phyloP scores from a whole-genome alignment of 2,329 filamentous ascomycete genomes.

The Penicillium sp. region DNA sequence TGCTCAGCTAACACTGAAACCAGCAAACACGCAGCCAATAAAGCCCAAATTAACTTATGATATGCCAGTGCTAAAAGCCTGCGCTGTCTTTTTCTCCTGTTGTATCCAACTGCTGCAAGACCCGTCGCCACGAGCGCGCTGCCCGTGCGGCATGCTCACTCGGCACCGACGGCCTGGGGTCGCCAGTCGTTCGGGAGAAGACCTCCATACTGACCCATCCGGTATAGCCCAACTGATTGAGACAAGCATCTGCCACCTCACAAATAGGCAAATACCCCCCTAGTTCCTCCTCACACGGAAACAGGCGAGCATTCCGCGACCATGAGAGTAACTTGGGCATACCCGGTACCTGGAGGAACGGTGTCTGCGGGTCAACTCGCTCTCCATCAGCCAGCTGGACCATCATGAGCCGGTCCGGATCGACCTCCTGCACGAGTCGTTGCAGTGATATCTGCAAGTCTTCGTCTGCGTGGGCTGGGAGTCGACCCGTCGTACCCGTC shows the following conservation, averaged over 20 bases:
- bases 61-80: too few species aligned
- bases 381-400: slow-evolving; percentile 76
- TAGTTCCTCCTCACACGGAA: slow-evolving; percentile 61
- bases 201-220: slow-evolving; percentile 73
- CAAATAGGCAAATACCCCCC: slow-evolving; percentile 69
- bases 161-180: slow-evolving; percentile 55
- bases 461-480: slow-evolving; percentile 52
- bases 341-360: slow-evolving; percentile 55
- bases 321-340: slow-evolving; percentile 70
- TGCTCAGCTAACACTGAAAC: background rate
- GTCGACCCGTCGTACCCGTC: slow-evolving; percentile 52
- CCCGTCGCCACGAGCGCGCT: slow-evolving; percentile 18
- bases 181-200: slow-evolving; percentile 61
- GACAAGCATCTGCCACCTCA: slow-evolving; percentile 61
- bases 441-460: slow-evolving; percentile 57
- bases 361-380: slow-evolving; percentile 57
- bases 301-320: slow-evolving; percentile 72
- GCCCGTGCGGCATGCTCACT: slow-evolving; percentile 56
- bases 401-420: slow-evolving; percentile 68
- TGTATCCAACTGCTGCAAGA: slow-evolving; percentile 13
- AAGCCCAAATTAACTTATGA: too few species aligned
- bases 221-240: slow-evolving; percentile 61
- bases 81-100: background rate
- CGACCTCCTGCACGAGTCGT: slow-evolving; percentile 56
- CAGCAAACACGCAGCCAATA: too few species aligned